Base-by-base conservation (phyloP, 2,329 filamentous ascomycete species). In the Aspergillus eucalypticola region DNA sequence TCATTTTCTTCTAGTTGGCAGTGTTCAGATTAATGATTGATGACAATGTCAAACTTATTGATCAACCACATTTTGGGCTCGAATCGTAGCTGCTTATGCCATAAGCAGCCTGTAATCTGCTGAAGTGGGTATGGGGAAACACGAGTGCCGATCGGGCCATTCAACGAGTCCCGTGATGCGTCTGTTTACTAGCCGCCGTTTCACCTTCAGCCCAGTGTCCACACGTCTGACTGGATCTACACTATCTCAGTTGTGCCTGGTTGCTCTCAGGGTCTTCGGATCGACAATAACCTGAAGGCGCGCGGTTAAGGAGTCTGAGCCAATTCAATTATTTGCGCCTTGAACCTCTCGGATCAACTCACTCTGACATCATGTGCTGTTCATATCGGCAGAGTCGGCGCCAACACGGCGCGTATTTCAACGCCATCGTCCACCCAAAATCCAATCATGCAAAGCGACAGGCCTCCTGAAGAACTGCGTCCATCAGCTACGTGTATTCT, bases 21-120 rank as follows among this genome's bases (percentile, higher is more conserved):
- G 60, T 69, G 64, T 64, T 68, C 71, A 67, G 61, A 44, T 62
- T 70, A 67, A 70, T 69, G 64, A 70, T 69, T 66, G 62, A 72
- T 66, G 69, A 66, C 59, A 69, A 73, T 71, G 65, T 64, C 61
- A 69, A 66, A 62, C 66, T 60, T 63, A 23, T 35, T 29, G 25
- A 27, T 39, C 54, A 38, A 23, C 42, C 42, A 8, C 38, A 21
- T 44, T 46, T 17, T 35, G 23, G n/a, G 15, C n/a, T 17, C 25
- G 27, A 32, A 15, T 17, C 15, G 41, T 55, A 55, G n/a, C 39
- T 55, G 53, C 39, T 29, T 46, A 19, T 44, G 42, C 10, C n/a
- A 27, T 35, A 44, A 21, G 46, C 46, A 29, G 46, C 13, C 25
- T 17, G 46, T 50, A 50, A 50, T 17, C n/a, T 27, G 25, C 46